Evolutionary conservation across 1,284 basidiomycete species (phyloP), one percentile per base, ranked within the genome.

Genomic region (Papiliotrema laurentii): DNA sequence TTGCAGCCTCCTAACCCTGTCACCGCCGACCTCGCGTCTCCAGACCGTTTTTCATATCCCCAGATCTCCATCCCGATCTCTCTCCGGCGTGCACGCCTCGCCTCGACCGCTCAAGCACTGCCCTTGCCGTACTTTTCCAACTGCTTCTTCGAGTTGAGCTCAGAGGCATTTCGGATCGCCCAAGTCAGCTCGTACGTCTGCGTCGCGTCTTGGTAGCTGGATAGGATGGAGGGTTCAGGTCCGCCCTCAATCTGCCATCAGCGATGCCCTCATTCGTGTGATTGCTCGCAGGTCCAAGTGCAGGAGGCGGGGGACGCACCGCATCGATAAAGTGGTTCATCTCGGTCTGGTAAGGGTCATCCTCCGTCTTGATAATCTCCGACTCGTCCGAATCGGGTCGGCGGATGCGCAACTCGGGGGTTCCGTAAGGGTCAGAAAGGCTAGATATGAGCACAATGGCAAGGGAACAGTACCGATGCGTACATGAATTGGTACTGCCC

Each of bases 151-250:
- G 59, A 63, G 49, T 50, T 58, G 28, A 56, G 54, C 51, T 71
- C 68, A 27, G 58, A 56, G 2, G 60, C 54, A 5, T 55, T 54
- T 30, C 68, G 51, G 35, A 71, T 62, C 2, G 58, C 62, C 64
- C 68, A 69, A 7, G 69, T 71, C 36, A 71, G 53, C 66, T 91
- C 84, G 61, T 94, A 94, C 2, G 88, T 85, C 75, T 82, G 84
- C 60, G 84, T 85, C 16, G 89, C 89, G 75, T 94, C 90, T 83
- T 68, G 67, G 59, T 70, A 77, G 6, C 53, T 53, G 1, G 68
- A 71, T 13, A 76, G 56, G 43, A 76, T 68, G 13, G 57, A 49
- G 19, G 64, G 59, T 27, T 64, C 54, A 10, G 60, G 58, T 34
- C 71, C 51, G 41, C 59, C 57, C 39, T 73, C 71, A 50, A 71